These are phyloP conservation scores for Cladorrhinum samala DNA, from an alignment of 495 filamentous ascomycete genomes.

Conservation along the genomic window DNA sequence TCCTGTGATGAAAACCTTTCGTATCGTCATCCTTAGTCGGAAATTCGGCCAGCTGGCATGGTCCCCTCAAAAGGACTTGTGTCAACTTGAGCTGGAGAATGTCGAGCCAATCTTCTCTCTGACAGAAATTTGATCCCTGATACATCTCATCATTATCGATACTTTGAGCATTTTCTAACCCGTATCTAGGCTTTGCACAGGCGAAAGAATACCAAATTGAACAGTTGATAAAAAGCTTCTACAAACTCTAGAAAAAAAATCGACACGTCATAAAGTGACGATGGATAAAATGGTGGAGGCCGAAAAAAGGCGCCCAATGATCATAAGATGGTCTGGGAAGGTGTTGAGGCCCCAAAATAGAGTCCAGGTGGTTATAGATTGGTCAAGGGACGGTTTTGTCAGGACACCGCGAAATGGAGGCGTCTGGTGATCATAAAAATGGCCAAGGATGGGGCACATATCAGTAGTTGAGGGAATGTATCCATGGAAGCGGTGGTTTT, in stretches of 20 bases:
- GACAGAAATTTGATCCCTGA: slow-evolving; percentile 21
- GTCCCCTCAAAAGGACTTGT: slow-evolving; percentile 21
- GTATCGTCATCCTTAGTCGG: slow-evolving; percentile 68
- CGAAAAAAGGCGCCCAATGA: neutral
- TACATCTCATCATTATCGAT: neutral
- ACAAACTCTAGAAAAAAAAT: neutral
- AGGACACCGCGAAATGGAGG: no score
- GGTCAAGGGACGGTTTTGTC: neutral
- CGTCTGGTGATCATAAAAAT: no score
- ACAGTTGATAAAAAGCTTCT: no score
- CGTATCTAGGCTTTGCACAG: neutral
- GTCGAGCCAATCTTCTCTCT: slow-evolving; percentile 64
- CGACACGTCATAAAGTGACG: no score
- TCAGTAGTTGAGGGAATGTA: no score
- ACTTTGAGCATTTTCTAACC: neutral
- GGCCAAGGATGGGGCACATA: no score
- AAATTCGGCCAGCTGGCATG: slow-evolving; percentile 30
- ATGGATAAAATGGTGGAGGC: neutral
- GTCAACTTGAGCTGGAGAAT: slow-evolving; percentile 33
- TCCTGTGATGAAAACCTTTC: slow-evolving; percentile 52
- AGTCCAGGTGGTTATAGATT: neutral
- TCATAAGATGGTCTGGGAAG: neutral
- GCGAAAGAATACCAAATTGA: neutral
- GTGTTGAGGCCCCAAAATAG: neutral
- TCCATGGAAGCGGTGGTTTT: no score